Evolutionary conservation across 768 basidiomycete species (phyloP), one percentile per base, ranked within the genome.

Genomic region (Cystoderma amianthinum): DNA sequence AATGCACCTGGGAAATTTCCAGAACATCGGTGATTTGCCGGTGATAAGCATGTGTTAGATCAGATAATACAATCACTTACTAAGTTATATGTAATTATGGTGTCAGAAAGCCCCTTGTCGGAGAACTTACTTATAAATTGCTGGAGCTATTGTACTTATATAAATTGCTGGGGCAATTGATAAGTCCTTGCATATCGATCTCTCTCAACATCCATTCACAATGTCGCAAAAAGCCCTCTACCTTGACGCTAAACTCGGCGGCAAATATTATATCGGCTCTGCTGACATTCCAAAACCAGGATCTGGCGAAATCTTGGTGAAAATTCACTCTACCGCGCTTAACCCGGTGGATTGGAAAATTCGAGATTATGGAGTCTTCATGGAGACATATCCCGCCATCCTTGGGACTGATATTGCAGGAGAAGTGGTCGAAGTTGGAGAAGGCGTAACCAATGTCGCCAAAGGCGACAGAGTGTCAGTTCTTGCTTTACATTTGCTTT

Each of bases 371-470:
- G 44, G 36, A 32, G 32, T 49, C 13, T 44, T 58, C 30, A 37
- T 64, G 7, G 32, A 56, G 21, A 34, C 49, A 2, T 72, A 40
- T 43, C 68, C 67, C 2, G 45, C 52, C 13, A 45, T 68, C 22
- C 38, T 65, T 22, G 70, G 68, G 3, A 28, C 23, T 2, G 71
- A 74, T 18, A 55, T 43, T 12, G 61, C 69, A 1, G 73, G 73
- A 11, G 56, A 54, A 16, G 58, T 72, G 16, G 60, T 58, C 17
- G 56, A 56, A 12, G 54, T 70, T 15, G 70, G 41, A 6, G 41
- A 42, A 2, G 41, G 22, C 2, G 32, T 24, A 15, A 10, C 30
- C 15, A 3, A 18, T 7, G 33, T 33, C n/a, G 16, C n/a, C 13
- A 42, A 36, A 18, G 21, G 33, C 32, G 36, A 35, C 30, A 38